Evolutionary conservation across 805 yeast species (phyloP), one percentile per base, ranked within the genome.

Genomic region (Wickerhamiella alocasiicola): DNA sequence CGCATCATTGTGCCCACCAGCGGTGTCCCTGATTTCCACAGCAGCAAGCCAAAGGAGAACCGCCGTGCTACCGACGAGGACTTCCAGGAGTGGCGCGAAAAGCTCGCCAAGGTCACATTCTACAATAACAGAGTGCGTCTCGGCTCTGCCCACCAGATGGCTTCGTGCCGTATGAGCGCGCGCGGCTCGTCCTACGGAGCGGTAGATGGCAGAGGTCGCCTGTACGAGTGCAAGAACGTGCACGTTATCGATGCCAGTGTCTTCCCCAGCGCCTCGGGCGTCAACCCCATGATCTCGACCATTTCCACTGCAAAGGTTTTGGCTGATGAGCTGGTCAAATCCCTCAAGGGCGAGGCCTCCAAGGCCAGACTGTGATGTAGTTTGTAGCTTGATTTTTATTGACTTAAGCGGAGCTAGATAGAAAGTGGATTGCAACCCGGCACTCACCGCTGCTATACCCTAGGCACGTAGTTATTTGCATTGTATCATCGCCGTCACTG

Each of bases 121-220:
- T 50, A 54, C 12, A 5, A 43, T n/a, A 64, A 50, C 40, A 63
- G 62, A 4, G 44, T 61, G 3, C 36, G 54, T 2, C 55, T 59
- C 43, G 76, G 74, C 11, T 57, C 66, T 2, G 76, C 76, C 12
- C 76, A 71, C 53, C 76, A 71, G 52, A 70, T 71, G 75, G 60
- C 67, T 32, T 49, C 68, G 7, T 68, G 74, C 53, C 60, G 75
- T 37, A 68, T 70, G 64, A 42, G 49, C 42, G 30, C 31, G 23
- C 33, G 39, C 33, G 72, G 74, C 6, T 66, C 74, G 9, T 36
- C 43, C 7, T 47, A 62, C 36, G 70, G 71, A 2, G 72, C 74
- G 4, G 62, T 64, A 31, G 69, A 67, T 43, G 49, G 46, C 6
- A 56, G 53, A 11, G 76, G 75, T 13, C 64, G 61, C 31, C 60